Evolutionary conservation across 1,284 basidiomycete species (phyloP).

Genomic region (Leccinum cinnamomeum): DNA sequence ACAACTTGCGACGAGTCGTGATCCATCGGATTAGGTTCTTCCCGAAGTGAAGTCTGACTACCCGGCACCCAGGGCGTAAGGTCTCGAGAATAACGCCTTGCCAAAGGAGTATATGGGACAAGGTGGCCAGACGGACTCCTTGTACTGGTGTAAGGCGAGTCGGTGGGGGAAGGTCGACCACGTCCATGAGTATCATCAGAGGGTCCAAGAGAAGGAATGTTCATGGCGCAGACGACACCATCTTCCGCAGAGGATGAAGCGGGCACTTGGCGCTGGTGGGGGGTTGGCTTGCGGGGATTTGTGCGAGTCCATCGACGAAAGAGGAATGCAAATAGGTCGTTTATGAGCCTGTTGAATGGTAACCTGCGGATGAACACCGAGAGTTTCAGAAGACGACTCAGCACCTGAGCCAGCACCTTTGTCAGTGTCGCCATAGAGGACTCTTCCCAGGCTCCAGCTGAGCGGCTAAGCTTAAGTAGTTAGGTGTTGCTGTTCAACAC

Average conservation of each 20-base stretch:
- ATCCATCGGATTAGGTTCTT: slow-evolving; percentile 18
- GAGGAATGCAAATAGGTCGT: slow-evolving; percentile 12
- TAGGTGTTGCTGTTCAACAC: too few species aligned
- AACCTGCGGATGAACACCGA: slow-evolving; percentile 2
- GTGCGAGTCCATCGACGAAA: slow-evolving; percentile 4
- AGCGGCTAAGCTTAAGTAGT: not conserved
- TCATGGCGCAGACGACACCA: slow-evolving; percentile 20
- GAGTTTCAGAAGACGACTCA: slow-evolving; percentile 13
- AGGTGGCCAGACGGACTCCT: slow-evolving; percentile 32
- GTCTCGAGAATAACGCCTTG: slow-evolving; percentile 16
- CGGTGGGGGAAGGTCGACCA: slow-evolving; percentile 13
- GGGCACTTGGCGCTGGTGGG: not conserved
- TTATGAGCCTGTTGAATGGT: slow-evolving; percentile 3
- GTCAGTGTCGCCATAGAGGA: not conserved
- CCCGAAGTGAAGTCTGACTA: slow-evolving; percentile 18
- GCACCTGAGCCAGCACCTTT: slow-evolving; percentile 6
- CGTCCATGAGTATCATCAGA: slow-evolving; percentile 6
- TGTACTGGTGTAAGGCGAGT: slow-evolving; percentile 19
- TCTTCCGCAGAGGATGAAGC: not conserved
- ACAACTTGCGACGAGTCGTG: not conserved
- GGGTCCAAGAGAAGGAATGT: slow-evolving; percentile 7
- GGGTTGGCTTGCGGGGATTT: not conserved
- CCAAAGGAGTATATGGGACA: slow-evolving; percentile 14
- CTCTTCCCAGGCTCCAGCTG: not conserved
- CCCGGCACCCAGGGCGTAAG: slow-evolving; percentile 7